Evolutionary conservation across 2,329 filamentous ascomycete species (phyloP), one percentile per base, ranked within the genome.

Genomic region (Aschersonia sp.): DNA sequence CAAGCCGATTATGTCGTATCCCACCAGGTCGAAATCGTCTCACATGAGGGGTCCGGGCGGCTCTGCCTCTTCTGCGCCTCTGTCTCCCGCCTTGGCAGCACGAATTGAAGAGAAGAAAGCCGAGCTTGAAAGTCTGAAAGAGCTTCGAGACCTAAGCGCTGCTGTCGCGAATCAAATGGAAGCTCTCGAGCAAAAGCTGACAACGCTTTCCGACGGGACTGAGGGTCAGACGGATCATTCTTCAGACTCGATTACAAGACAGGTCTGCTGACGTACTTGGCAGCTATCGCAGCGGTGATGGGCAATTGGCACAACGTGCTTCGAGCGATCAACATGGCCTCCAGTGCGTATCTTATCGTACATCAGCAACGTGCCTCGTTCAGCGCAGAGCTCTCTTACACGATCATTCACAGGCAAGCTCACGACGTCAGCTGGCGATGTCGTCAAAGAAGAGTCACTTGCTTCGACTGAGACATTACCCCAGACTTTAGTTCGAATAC

Each of bases 251-350:
- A 11, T 7, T 4, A 37, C 32, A 8, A 7, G 32, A 4, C 32
- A 37, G 7, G 11, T 7, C 37, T 30, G 45, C 56, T 62, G 42
- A 65, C 51, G n/a, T 50, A 48, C 46, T 39, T 54, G 52, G 44
- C 60, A 87, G 85, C 84, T 50, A 87, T 94, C 57, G 86, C 87
- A 40, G 76, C 82, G n/a, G 86, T 94, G 29, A 71, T 94, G 60
- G 77, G 82, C 47, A 94, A 92, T 62, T 94, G 87, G 87, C 83
- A 89, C 63, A 89, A 87, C 56, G 86, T 94, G 53, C 72, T 94
- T 50, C 74, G 83, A 53, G 85, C 85, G 41, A 89, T 94, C 58
- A 84, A 84, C 59, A 89, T 92, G 84, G 87, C 87, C 51, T 89
- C 84, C 50, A 75, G 85, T 89, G 72, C 59, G 79, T 46, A 14